Base-by-base conservation (phyloP, 2,329 filamentous ascomycete species). In the Alternaria triticina region DNA sequence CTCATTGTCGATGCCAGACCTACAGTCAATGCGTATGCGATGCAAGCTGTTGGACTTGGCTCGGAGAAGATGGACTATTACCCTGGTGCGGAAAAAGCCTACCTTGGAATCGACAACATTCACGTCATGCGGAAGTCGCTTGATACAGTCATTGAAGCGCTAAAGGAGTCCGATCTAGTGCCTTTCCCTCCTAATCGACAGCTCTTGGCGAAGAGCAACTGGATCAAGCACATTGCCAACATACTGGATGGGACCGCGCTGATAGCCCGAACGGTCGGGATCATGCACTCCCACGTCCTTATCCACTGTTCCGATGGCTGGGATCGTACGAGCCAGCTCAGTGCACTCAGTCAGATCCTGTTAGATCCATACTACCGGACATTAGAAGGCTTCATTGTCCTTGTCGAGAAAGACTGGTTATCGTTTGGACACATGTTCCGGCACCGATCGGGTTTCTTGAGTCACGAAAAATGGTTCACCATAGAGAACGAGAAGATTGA, bases 21-120 rank as follows among this genome's bases (percentile, higher is more conserved):
- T 15, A 96, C 91, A 4, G 90, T 99, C 70, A 99, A 99, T 78
- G 96, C 96, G 20, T 89, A 94, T 70, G 94, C 94, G 7, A 98
- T 97, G 87, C 94, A 97, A 78, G 92, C 94, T 5, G 90, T 95
- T 67, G 96, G 96, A 7, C 89, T 94, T 78, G 96, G 96, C 3
- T 97, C 95, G 0, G 96, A 99, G 80, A 97, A 97, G 74, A 97
- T 98, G 92, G 93, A 97, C 68, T 91, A 97, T 80, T 99, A 99
- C 82, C 93, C 91, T 65, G 95, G 94, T 74, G 93, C 94, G 15
- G 91, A 90, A 62, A 97, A 97, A 80, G 91, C 91, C 28, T 99
- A 96, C 76, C 86, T 99, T 59, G 96, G 93, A 66, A 99, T 99
- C 74, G 95, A 96, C 79, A 99, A 99, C 77, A 98, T 99, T 64